Evolutionary conservation across 768 basidiomycete species (phyloP), one percentile per base, ranked within the genome.

Genomic region (Tremella fuciformis): DNA sequence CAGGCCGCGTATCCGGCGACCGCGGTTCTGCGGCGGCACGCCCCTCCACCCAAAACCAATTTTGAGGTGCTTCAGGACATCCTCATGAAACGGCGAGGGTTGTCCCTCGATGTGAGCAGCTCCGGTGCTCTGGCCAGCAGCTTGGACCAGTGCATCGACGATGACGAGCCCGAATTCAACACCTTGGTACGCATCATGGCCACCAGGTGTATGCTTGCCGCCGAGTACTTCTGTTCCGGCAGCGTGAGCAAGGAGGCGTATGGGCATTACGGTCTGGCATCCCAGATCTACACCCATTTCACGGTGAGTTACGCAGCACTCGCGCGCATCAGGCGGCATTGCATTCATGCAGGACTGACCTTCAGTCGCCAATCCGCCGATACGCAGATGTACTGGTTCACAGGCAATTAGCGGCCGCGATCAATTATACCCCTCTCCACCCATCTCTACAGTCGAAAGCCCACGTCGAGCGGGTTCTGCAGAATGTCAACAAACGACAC

Each of bases 151-250:
- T 98, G 96, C 73, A 77, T 91, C 24, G 91, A 92, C 2, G 11
- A 18, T 13, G 76, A 78, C 16, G 85, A 91, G 67, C 89, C 92
- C 0, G 86, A 90, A 0, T 98, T 99, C 82, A 99, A 98, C 69
- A 98, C 92, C 0, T 83, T 98, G 16, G 94, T 99, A 38, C 86
- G 96, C 41, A 98, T 99, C 76, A 97, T 99, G 93, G 93, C 96
- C 2, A 98, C 94, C 2, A 82, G 96, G 26, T 97, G 96, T 76
- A 99, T 99, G 96, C 82, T 97, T 22, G 87, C 93, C 0, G 96
- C 96, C 18, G 96, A 99, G 75, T 99, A 99, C 76, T 97, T 98
- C 79, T 91, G 89, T 74, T 89, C 93, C 0, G 94, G 96, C 8
- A 92, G 91, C 65, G 91, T 97, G 2, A 84, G 87, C 0, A 84